Conservation (phyloP, 2,329 filamentous ascomycete genomes). For the Orbilia ellipsospora region DNA sequence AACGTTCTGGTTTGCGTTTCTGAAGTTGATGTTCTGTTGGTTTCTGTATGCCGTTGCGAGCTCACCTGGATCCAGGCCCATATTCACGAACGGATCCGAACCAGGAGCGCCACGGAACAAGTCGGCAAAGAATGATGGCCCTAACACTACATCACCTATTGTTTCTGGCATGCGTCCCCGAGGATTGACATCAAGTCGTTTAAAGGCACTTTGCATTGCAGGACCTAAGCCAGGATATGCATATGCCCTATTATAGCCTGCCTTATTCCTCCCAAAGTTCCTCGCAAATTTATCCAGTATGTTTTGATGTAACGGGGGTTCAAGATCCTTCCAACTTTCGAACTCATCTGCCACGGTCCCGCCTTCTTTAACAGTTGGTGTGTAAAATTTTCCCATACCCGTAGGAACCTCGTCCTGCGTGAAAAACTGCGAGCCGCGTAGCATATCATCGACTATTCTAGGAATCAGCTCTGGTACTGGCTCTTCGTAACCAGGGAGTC, state of each 20-base stretch:
- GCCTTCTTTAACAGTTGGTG: background rate
- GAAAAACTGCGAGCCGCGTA: background rate
- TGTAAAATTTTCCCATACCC: background rate
- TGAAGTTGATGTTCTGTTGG: background rate
- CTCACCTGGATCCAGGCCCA: conserved; percentile 9
- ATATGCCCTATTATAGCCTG: background rate
- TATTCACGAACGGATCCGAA: conserved; percentile 10
- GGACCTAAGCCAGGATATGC: background rate
- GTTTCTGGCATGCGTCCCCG: background rate
- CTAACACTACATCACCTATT: conserved; percentile 4
- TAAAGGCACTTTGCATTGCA: background rate
- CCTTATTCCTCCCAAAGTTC: background rate
- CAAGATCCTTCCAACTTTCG: background rate
- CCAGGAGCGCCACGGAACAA: conserved; percentile 1
- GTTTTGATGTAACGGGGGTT: background rate
- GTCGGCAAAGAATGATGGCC: conserved; percentile 22
- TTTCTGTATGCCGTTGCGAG: conserved; percentile 5
- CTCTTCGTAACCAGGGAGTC: background rate
- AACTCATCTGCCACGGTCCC: too few relatives aligned
- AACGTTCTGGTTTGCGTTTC: background rate
- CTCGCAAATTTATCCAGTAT: background rate
- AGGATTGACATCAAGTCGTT: background rate
- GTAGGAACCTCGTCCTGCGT: background rate
- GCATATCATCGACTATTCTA: background rate
- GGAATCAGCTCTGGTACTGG: conserved; percentile 2